A percentile compares a stretch with the other conserved stretches of the same genome.
Evolutionary conservation across 2,329 filamentous ascomycete genomes (phyloP).

Genomic region (Cladosporium velox): DNA sequence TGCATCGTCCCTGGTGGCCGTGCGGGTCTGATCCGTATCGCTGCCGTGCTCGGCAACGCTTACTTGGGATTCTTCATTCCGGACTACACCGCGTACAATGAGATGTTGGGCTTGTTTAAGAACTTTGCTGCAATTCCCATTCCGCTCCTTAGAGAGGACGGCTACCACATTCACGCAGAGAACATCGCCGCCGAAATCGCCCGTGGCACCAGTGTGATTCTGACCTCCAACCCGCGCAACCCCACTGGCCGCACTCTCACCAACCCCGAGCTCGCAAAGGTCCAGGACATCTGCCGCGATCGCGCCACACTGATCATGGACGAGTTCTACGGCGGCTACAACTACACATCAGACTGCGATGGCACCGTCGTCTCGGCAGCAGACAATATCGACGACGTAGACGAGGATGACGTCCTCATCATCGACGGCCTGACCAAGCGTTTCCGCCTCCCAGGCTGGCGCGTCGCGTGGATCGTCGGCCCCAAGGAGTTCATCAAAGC

Average conservation of each 20-base stretch:
- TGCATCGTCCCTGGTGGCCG: constrained; percentile 93
- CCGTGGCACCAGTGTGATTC: constrained; percentile 65
- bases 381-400: constrained; percentile 80
- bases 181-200: constrained; percentile 73
- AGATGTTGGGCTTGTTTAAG: constrained; percentile 94
- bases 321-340: constrained; percentile 93
- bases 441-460: constrained; percentile 93
- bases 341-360: constrained; percentile 91
- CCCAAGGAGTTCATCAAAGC: constrained; percentile 96
- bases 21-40: constrained; percentile 90
- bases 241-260: constrained; percentile 86
- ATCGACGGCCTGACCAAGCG: constrained; percentile 96
- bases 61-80: constrained; percentile 73
- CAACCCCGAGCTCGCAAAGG: constrained; percentile 82
- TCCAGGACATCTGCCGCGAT: constrained; percentile 89
- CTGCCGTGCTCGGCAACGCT: constrained; percentile 87
- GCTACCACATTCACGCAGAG: constrained; percentile 89
- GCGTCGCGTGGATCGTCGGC: constrained; percentile 93
- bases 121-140: constrained; percentile 89
- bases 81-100: constrained; percentile 93
- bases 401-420: constrained; percentile 81
- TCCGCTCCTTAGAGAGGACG: constrained; percentile 79
- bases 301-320: constrained; percentile 91
- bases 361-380: constrained; percentile 86
- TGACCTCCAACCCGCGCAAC: constrained; percentile 95